Conservation (phyloP, 2,329 filamentous ascomycete genomes). For the Fusarium metavorans region DNA sequence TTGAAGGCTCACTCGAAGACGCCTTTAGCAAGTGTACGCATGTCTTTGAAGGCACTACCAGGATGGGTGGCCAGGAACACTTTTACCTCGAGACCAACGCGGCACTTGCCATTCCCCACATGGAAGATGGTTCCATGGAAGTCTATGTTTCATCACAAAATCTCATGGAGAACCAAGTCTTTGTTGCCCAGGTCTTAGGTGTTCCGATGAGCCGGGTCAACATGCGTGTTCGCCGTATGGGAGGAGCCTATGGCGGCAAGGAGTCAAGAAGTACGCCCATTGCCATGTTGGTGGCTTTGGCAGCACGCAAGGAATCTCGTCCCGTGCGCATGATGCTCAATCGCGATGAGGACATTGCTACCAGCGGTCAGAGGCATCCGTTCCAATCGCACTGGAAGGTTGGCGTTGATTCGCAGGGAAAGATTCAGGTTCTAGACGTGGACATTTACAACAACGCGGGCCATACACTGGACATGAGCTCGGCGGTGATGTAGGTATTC, state of each 20-base stretch:
- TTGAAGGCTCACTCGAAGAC: conserved; percentile 58
- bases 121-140: conserved; percentile 90
- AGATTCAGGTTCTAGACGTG: conserved; percentile 83
- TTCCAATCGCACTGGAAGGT: conserved; percentile 91
- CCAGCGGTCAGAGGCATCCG: conserved; percentile 87
- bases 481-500: conserved; percentile 66
- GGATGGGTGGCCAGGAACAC: conserved; percentile 93
- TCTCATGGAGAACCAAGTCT: conserved; percentile 84
- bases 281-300: conserved; percentile 80
- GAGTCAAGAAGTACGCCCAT: conserved; percentile 86
- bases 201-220: conserved; percentile 89
- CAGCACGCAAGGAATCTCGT: conserved; percentile 80
- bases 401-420: conserved; percentile 86
- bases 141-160: conserved; percentile 90
- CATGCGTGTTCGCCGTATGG: conserved; percentile 84
- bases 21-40: conserved; percentile 80
- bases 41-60: conserved; percentile 79
- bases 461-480: conserved; percentile 72
- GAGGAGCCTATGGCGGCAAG: conserved; percentile 91
- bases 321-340: conserved; percentile 92
- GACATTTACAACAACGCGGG: conserved; percentile 90
- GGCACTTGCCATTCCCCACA: conserved; percentile 81
- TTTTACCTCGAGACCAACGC: conserved; percentile 93
- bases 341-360: conserved; percentile 88
- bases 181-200: conserved; percentile 81